Evolutionary conservation across 2,329 filamentous ascomycete genomes (phyloP).

Genomic region (Aspergillus amoenus): DNA sequence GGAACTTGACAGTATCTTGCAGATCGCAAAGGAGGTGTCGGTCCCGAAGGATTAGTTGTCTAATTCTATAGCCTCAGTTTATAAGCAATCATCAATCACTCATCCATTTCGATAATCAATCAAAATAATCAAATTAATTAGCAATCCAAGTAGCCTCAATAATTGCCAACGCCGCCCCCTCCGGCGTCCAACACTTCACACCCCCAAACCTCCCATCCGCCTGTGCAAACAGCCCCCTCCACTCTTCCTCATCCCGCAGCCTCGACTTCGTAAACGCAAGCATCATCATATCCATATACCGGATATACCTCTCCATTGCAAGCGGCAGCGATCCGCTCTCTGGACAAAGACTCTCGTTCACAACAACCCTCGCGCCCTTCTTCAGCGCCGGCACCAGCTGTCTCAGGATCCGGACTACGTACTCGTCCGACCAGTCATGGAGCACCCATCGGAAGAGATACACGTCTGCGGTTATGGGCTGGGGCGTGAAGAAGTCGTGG

Average conservation of each 20-base stretch:
- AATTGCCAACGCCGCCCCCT: too few species aligned
- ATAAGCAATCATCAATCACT: too few species aligned
- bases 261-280: neutral
- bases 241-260: neutral
- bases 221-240: neutral
- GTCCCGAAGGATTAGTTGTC: too few species aligned
- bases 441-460: neutral
- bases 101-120: too few species aligned
- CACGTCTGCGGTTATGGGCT: neutral
- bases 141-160: too few species aligned
- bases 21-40: conserved; percentile 1
- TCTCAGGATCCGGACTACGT: neutral
- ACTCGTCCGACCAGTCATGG: neutral
- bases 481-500: neutral
- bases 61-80: too few species aligned
- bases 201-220: neutral
- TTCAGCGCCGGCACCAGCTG: neutral
- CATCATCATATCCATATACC: neutral
- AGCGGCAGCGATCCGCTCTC: neutral
- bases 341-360: neutral
- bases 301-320: neutral
- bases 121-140: too few species aligned
- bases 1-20: conserved; percentile 53
- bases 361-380: neutral
- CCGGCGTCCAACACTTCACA: neutral